Evolutionary conservation across 2,329 filamentous ascomycete species (phyloP).

Genomic region (Ascochyta rabiei): DNA sequence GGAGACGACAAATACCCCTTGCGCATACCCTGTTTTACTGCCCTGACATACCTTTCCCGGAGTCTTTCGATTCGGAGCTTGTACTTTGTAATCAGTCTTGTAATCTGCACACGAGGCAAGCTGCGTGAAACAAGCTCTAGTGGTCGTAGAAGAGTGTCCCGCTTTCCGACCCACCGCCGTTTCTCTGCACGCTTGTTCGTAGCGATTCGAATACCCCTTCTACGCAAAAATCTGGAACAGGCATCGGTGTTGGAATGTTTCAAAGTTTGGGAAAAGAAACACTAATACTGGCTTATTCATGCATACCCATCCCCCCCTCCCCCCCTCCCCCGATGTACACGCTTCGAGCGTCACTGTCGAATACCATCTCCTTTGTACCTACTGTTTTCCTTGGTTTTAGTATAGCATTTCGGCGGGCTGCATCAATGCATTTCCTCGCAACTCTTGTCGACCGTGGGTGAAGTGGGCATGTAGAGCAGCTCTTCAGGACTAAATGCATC

Average conservation of each 20-base stretch:
- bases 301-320: conserved; percentile 32
- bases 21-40: conserved; percentile 33
- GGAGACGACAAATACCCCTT: conserved; percentile 31
- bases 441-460: conserved; percentile 15
- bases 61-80: conserved; percentile 35
- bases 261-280: conserved; percentile 26
- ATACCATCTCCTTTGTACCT: conserved; percentile 42
- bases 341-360: conserved; percentile 23
- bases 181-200: background rate
- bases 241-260: conserved; percentile 20
- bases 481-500: conserved; percentile 5
- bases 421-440: conserved; percentile 23
- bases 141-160: background rate
- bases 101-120: conserved; percentile 42
- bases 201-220: conserved; percentile 17
- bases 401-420: conserved; percentile 41
- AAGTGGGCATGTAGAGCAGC: conserved; percentile 11
- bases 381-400: conserved; percentile 28
- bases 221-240: conserved; percentile 18
- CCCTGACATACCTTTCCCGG: conserved; percentile 25
- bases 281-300: conserved; percentile 40
- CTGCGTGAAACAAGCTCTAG: background rate
- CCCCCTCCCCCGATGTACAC: conserved; percentile 22
- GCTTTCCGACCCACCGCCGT: background rate
- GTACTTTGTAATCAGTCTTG: conserved; percentile 49